Base-by-base conservation (phyloP, 106 monocot species). In the Cymbidium sinense region DNA sequence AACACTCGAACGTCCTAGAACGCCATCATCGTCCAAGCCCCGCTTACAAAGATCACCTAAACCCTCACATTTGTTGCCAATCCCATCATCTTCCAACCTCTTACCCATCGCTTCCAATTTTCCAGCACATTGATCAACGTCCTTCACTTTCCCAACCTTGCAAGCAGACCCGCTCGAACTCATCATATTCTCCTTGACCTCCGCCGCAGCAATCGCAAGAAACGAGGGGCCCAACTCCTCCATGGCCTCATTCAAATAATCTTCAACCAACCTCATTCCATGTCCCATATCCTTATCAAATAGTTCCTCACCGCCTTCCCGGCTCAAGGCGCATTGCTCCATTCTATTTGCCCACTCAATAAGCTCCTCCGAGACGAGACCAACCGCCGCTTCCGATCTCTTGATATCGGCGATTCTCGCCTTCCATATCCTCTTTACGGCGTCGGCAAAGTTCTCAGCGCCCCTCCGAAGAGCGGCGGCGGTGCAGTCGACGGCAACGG, bases 151-250 rank as follows among this genome's bases (percentile, higher is more conserved):
- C 36, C 11, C 43, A 20, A 4, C 70, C 34, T 54, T 21, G 37
- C 20, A 10, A 5, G 34, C 36, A 3, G 35, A 8, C 19, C 30
- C 54, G 0, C 7, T 29, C 36, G 20, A 50, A 5, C 0, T 2
- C 34, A 55, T 37, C 20, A 23, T 61, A 8, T 37, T 50, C 20
- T 17, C 37, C 21, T 36, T 11, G 19, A 80, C 33, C 9, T 28
- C 75, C 8, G 51, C 64, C 0, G 84, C 84, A 4, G 62, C 75
- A 6, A 84, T 28, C 50, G 86, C 84, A 30, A 89, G 84, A 77
- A 81, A 70, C 2, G 87, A 64, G 21, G 87, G 85, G 0, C 90
- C 90, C 83, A 91, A 77, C 30, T 43, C 76, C 55, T 67, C 50
- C 15, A 65, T n/a, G n/a, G 82, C 81, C 10, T 83, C 79, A 21